phyloP scores from a whole-genome alignment of 345 rosid genomes.

The Durio zibethinus region DNA sequence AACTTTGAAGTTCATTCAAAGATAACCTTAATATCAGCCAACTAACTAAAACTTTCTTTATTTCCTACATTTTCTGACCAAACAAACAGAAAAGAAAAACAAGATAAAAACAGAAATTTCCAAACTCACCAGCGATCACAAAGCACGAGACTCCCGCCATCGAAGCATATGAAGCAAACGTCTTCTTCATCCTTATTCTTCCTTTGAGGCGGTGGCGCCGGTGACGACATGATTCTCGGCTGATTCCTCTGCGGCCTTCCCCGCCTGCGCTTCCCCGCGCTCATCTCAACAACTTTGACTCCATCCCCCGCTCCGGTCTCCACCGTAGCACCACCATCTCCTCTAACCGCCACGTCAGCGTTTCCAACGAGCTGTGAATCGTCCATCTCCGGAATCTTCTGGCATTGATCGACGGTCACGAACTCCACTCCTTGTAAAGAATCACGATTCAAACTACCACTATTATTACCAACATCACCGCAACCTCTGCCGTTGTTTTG shows the following conservation, averaged over 20 bases:
- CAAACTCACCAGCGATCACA: constrained; percentile 90
- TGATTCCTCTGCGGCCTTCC: constrained; percentile 70
- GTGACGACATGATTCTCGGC: constrained; percentile 14
- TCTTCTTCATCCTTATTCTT: constrained; percentile 76
- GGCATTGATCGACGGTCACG: constrained; percentile 57
- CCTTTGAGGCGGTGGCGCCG: constrained; percentile 17
- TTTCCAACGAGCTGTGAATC: constrained; percentile 40
- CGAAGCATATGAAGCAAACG: constrained; percentile 97
- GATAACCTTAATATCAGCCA: background rate
- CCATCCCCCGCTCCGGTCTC: constrained; percentile 28
- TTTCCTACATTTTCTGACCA: constrained; percentile 4
- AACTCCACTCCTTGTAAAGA: constrained; percentile 35
- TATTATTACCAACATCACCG: constrained; percentile 13
- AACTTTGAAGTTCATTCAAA: constrained; percentile 1
- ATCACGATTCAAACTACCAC: constrained; percentile 1
- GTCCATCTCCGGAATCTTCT: constrained; percentile 32
- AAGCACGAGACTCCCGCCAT: constrained; percentile 94
- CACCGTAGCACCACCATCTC: constrained; percentile 7
- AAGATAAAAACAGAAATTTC: background rate
- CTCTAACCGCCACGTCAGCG: constrained; percentile 13
- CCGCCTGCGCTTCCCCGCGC: constrained; percentile 52
- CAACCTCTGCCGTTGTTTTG: background rate
- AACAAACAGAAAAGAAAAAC: background rate
- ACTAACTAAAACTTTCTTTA: background rate
- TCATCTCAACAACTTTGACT: constrained; percentile 20